Percentiles rank a stretch among this genome's conserved stretches.
These are phyloP conservation scores for Colletotrichum scovillei DNA, from an alignment of 2,329 filamentous ascomycete species.

Conservation along the genomic window DNA sequence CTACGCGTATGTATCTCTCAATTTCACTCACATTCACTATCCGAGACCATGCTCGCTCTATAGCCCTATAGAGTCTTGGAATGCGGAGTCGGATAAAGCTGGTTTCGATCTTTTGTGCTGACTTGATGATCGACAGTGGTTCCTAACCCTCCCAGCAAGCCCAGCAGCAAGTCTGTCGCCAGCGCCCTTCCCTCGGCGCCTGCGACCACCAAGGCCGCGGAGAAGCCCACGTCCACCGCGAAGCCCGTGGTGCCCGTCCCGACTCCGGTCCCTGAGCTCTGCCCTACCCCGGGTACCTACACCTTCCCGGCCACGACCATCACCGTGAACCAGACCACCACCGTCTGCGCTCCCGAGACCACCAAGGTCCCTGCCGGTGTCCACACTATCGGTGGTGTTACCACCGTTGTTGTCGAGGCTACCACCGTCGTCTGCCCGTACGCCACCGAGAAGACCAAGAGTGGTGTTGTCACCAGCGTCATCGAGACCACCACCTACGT, in stretches of 20 bases:
- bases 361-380: conserved; percentile 72
- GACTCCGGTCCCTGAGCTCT: conserved; percentile 64
- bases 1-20: conserved; percentile 65
- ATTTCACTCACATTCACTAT: too few relatives aligned
- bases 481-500: conserved; percentile 78
- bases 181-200: conserved; percentile 40
- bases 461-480: conserved; percentile 72
- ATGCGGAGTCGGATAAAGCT: background rate
- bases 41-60: background rate
- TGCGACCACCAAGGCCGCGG: conserved; percentile 39
- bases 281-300: conserved; percentile 77
- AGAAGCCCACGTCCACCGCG: conserved; percentile 50
- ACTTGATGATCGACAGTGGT: conserved; percentile 47
- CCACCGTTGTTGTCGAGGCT: conserved; percentile 73
- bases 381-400: conserved; percentile 78
- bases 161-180: conserved; percentile 40
- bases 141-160: conserved; percentile 46
- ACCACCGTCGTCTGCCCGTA: conserved; percentile 79
- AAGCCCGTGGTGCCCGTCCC: conserved; percentile 60
- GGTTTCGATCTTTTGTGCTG: background rate
- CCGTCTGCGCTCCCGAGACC: conserved; percentile 72
- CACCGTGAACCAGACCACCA: conserved; percentile 74
- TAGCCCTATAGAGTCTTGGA: background rate
- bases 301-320: conserved; percentile 80
- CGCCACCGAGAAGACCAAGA: conserved; percentile 70